Evolutionary conservation across 495 filamentous ascomycete genomes (phyloP), one percentile per base, ranked within the genome.

Genomic region (Annulohypoxylon moriforme): DNA sequence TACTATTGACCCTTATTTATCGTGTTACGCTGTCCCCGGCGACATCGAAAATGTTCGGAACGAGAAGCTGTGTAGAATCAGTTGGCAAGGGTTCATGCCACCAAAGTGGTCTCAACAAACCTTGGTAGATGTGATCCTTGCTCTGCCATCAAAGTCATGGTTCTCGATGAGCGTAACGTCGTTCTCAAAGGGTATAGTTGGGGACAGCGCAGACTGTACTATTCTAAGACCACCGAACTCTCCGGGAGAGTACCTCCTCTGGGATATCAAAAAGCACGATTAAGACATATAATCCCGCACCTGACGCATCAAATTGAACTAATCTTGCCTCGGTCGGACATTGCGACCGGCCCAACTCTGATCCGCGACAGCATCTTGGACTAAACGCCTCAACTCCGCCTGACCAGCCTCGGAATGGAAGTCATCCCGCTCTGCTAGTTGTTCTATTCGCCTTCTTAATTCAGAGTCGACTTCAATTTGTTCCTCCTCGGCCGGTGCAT

Each of bases 1-100:
- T 77, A 79, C 82, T 14, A 87, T 97, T 50, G 93, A 98, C 77
- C 84, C 93, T 0, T 95, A 91, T 73, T 83, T 99, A 11, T 89
- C 89, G 60, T 89, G 91, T n/a, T 99, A 98, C 77, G 75, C 81
- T n/a, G 83, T 90, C 6, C 92, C 91, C 13, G 82, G 82, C 0
- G 74, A 77, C 3, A 78, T 80, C 5, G 64, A 68, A 9, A 67
- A 71, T 52, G 14, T 55, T 46, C 42, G 63, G 42, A 42, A 69
- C 20, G 62, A 67, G 61, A 77, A 78, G 40, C 16, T 87, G 13
- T 83, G 85, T 71, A 86, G 82, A 66, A 68, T 88, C 60, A 85
- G 80, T 67, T 88, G 85, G 85, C 79, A 81, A 65, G 86, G 86
- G 5, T 87, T 87, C 57, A 61, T 87, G 10, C 55, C 84, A 2